Conservation (phyloP, 345 rosid genomes). For the Ceriops zippeliana region DNA sequence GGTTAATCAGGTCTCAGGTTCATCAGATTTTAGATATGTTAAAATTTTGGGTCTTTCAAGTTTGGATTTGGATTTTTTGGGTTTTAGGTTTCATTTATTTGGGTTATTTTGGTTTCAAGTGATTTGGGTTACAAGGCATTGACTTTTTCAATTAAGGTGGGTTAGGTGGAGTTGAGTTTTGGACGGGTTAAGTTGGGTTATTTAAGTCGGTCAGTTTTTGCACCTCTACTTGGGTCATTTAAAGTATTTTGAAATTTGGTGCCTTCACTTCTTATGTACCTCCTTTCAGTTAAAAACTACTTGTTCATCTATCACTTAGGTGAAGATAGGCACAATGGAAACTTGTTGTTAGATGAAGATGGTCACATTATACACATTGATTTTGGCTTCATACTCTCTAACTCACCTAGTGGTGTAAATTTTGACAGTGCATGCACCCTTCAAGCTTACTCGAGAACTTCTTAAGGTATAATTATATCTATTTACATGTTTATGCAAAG, state of each 20-base stretch:
- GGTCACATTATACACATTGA: constrained; percentile 99
- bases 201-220: too few species aligned
- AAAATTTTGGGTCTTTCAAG: too few species aligned
- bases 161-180: too few species aligned
- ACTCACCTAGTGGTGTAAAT: constrained; percentile 99
- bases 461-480: constrained; percentile 58
- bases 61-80: too few species aligned
- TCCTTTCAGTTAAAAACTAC: not conserved
- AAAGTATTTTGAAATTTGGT: not conserved
- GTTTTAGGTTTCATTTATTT: too few species aligned
- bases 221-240: not conserved
- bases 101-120: too few species aligned
- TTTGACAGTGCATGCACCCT: constrained; percentile 99
- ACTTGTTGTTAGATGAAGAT: constrained; percentile 90
- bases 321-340: constrained; percentile 99
- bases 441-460: constrained; percentile 97
- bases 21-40: too few species aligned
- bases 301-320: constrained; percentile 27
- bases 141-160: too few species aligned
- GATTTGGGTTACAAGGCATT: too few species aligned
- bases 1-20: too few species aligned
- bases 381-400: constrained; percentile 98
- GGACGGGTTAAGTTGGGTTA: too few species aligned
- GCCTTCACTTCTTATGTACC: not conserved
- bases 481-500: not conserved